Evolutionary conservation across 2,329 filamentous ascomycete genomes (phyloP).

Genomic region (Aureobasidium sp.): DNA sequence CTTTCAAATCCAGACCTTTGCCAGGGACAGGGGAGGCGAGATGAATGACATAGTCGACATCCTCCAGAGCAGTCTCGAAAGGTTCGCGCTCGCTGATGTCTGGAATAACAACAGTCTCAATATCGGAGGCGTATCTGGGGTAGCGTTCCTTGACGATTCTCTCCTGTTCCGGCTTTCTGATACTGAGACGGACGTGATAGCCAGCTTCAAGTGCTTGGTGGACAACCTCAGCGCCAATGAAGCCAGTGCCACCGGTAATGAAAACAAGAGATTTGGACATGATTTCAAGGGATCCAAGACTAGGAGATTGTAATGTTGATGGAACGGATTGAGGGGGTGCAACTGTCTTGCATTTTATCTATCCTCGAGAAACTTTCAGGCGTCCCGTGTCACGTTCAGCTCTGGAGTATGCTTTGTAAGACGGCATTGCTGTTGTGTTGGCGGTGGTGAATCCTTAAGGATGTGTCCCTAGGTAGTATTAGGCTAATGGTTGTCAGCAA

Average conservation of each 20-base stretch:
- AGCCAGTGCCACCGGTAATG: slow-evolving; percentile 23
- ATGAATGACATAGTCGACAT: slow-evolving; percentile 23
- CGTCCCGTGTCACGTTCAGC: not conserved
- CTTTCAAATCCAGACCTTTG: slow-evolving; percentile 14
- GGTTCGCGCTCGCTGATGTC: slow-evolving; percentile 15
- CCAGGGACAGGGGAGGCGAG: slow-evolving; percentile 24
- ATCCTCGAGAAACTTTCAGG: not conserved
- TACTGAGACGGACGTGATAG: slow-evolving; percentile 16
- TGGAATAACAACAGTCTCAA: slow-evolving; percentile 17
- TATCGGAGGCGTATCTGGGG: not conserved
- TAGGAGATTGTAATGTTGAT: not conserved
- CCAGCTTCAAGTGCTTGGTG: slow-evolving; percentile 17
- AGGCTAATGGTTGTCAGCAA: not conserved
- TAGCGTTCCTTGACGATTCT: not conserved
- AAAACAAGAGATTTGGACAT: slow-evolving; percentile 13
- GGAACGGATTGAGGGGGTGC: no score
- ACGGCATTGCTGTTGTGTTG: not conserved
- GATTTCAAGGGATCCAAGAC: not conserved
- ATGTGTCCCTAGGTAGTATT: not conserved
- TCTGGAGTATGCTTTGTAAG: not conserved
- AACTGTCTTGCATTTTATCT: not conserved
- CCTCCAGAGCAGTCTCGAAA: slow-evolving; percentile 17
- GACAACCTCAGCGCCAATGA: slow-evolving; percentile 23
- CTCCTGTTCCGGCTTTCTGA: slow-evolving; percentile 15
- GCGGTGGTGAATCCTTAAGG: not conserved